A percentile compares a stretch with the other conserved stretches of the same genome.
Conservation (phyloP, 805 yeast species). For the Scheffersomyces amazonensis region DNA sequence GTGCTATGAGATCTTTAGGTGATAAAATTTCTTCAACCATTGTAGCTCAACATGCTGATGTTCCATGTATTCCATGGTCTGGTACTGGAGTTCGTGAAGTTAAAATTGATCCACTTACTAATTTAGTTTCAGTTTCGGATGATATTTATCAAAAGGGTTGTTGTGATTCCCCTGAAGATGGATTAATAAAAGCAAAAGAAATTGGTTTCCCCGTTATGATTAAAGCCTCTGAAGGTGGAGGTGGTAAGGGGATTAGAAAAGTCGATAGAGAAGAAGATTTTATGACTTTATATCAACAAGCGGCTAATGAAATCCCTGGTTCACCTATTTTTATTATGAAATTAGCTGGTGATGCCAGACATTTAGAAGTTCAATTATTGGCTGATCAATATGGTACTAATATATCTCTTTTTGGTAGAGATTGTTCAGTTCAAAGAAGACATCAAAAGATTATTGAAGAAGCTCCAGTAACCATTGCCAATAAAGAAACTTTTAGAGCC, state of each 20-base stretch:
- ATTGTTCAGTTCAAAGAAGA: slow-evolving; percentile 99
- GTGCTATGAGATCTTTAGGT: slow-evolving; percentile 99
- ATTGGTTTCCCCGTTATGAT: slow-evolving; percentile 99
- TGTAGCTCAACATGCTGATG: slow-evolving; percentile 97
- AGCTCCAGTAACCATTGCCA: slow-evolving; percentile 97
- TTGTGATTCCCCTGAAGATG: slow-evolving; percentile 82
- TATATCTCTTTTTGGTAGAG: slow-evolving; percentile 96
- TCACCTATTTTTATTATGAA: slow-evolving; percentile 98
- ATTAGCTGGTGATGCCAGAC: slow-evolving; percentile 96
- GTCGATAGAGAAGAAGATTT: slow-evolving; percentile 85
- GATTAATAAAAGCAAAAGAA: slow-evolving; percentile 74
- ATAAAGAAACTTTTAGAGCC: slow-evolving; percentile 73
- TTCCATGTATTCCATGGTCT: slow-evolving; percentile 99
- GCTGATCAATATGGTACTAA: slow-evolving; percentile 99
- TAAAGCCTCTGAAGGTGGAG: slow-evolving; percentile 99
- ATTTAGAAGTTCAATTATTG: slow-evolving; percentile 93
- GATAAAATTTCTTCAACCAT: slow-evolving; percentile 97
- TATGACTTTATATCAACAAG: slow-evolving; percentile 77
- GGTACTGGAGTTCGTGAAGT: slow-evolving; percentile 96
- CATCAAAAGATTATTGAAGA: slow-evolving; percentile 99
- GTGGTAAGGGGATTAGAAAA: slow-evolving; percentile 99
- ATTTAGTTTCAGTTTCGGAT: slow-evolving; percentile 86
- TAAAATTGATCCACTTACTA: slow-evolving; percentile 59
- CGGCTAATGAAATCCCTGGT: slow-evolving; percentile 97
- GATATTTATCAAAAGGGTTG: slow-evolving; percentile 86